Evolutionary conservation across 441 rosid genomes (phyloP).

Genomic region (Mallotus japonicus): DNA sequence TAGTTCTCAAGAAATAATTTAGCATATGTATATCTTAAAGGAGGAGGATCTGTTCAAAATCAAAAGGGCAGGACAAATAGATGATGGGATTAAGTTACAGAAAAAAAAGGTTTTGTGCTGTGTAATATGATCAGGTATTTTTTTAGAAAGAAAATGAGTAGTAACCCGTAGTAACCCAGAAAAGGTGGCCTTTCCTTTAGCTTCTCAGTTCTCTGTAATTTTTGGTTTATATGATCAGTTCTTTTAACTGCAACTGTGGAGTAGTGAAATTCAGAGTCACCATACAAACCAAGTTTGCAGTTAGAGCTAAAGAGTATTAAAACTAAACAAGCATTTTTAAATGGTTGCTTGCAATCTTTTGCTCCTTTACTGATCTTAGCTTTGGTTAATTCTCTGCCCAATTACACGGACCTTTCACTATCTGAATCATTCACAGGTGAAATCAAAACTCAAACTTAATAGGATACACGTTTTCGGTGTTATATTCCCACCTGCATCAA

Average conservation of each 20-base stretch:
- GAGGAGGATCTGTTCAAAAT: not conserved
- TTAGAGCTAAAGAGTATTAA: not conserved
- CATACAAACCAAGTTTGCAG: not conserved
- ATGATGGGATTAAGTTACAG: no score
- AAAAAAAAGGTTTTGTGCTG: not conserved
- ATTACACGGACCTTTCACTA: no score
- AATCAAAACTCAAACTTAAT: not conserved
- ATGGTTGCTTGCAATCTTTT: not conserved
- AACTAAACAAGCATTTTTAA: not conserved
- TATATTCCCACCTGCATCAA: not conserved
- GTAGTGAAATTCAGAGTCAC: constrained; percentile 1
- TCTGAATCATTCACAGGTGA: no score
- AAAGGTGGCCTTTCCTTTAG: constrained; percentile 9
- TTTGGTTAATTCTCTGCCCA: not conserved
- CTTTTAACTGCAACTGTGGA: constrained; percentile 13
- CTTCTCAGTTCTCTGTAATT: constrained; percentile 3
- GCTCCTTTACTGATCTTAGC: not conserved
- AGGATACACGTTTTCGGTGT: not conserved
- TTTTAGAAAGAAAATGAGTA: not conserved
- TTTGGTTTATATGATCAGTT: constrained; percentile 7
- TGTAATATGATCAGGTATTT: not conserved
- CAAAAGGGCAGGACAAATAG: not conserved
- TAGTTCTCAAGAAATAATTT: no score
- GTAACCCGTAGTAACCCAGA: constrained; percentile 8
- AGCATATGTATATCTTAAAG: no score